These are phyloP conservation scores for Talaromyces funiculosus DNA, from an alignment of 2,329 filamentous ascomycete species.

Conservation along the genomic window DNA sequence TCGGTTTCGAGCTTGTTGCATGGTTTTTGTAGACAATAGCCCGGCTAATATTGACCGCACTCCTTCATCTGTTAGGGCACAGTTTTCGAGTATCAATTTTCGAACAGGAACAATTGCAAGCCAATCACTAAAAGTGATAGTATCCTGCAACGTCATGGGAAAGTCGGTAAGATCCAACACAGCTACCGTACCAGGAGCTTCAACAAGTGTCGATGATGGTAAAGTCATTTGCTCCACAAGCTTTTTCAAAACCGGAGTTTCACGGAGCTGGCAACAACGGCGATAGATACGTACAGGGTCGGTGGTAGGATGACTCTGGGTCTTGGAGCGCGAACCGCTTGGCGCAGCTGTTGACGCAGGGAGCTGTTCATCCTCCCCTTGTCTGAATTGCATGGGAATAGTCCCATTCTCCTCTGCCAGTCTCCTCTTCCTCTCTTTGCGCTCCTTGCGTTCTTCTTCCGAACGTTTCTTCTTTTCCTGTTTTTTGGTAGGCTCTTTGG, in stretches of 20 bases:
- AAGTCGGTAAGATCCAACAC: slow-evolving; percentile 82
- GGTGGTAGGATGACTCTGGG: slow-evolving; percentile 70
- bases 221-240: slow-evolving; percentile 82
- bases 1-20: slow-evolving; percentile 52
- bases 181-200: slow-evolving; percentile 67
- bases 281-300: slow-evolving; percentile 91
- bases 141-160: slow-evolving; percentile 73
- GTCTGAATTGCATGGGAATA: slow-evolving; percentile 74
- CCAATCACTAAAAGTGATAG: slow-evolving; percentile 86
- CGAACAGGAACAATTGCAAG: slow-evolving; percentile 87
- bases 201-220: slow-evolving; percentile 58
- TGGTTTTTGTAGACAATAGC: slow-evolving; percentile 70
- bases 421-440: slow-evolving; percentile 80
- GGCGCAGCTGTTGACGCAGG: slow-evolving; percentile 36
- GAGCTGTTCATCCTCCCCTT: slow-evolving; percentile 59
- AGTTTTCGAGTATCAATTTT: slow-evolving; percentile 80
- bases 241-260: slow-evolving; percentile 85
- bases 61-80: slow-evolving; percentile 79
- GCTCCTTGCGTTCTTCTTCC: slow-evolving; percentile 84
- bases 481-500: slow-evolving; percentile 58
- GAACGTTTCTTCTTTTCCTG: slow-evolving; percentile 96
- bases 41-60: slow-evolving; percentile 81
- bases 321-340: slow-evolving; percentile 39
- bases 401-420: slow-evolving; percentile 83
- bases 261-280: slow-evolving; percentile 86